phyloP scores from a whole-genome alignment of 768 basidiomycete species.

The Cyclocybe aegerita region DNA sequence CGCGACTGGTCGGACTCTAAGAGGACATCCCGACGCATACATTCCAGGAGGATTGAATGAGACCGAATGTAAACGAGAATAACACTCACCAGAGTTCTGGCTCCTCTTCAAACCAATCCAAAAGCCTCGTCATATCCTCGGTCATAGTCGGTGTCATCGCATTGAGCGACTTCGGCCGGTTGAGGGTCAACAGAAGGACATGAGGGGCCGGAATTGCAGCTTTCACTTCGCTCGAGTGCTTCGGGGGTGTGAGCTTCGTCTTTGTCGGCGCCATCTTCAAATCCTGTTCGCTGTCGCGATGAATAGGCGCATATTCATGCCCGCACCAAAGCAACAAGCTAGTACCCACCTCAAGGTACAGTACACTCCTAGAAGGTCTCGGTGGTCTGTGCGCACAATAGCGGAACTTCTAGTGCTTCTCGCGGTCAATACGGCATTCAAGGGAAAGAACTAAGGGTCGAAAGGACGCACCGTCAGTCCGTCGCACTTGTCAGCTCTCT shows the following conservation, averaged over 20 bases:
- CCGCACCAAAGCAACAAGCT: too few relatives aligned
- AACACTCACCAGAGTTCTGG: slow-evolving; percentile 65
- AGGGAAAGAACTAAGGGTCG: too few relatives aligned
- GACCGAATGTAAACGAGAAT: not conserved
- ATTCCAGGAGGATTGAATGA: slow-evolving; percentile 1
- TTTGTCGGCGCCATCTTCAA: too few relatives aligned
- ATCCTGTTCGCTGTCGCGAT: too few relatives aligned
- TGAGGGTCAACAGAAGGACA: slow-evolving; percentile 44
- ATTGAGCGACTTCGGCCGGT: slow-evolving; percentile 71
- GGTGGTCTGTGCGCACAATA: too few relatives aligned
- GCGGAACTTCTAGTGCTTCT: too few relatives aligned
- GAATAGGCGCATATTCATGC: too few relatives aligned
- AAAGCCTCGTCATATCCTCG: slow-evolving; percentile 45
- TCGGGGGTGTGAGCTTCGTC: slow-evolving; percentile 13
- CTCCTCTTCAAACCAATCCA: slow-evolving; percentile 78
- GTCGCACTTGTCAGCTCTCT: not conserved
- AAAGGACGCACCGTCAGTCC: too few relatives aligned
- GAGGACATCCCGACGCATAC: not conserved
- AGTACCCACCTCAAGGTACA: too few relatives aligned
- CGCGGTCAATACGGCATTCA: too few relatives aligned
- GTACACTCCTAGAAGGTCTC: too few relatives aligned
- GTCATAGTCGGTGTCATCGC: slow-evolving; percentile 67
- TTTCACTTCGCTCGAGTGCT: slow-evolving; percentile 35
- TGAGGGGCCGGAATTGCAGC: slow-evolving; percentile 38
- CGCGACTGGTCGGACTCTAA: too few relatives aligned